Conservation (phyloP, 306 rosid species). For the Sphenostylis stenocarpa region DNA sequence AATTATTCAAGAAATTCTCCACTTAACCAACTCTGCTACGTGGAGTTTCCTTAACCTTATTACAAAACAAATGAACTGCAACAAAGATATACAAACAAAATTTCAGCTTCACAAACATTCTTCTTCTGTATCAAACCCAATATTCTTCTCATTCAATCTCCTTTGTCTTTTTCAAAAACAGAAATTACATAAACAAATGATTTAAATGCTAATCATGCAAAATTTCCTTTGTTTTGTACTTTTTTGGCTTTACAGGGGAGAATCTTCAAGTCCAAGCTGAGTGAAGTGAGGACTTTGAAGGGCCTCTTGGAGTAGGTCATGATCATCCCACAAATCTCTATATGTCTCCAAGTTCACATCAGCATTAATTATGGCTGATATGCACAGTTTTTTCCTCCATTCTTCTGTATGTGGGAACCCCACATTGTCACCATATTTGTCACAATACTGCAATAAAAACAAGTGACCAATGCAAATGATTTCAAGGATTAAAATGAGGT, state of each 20-base stretch:
- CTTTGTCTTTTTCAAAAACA: not conserved
- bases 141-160: not conserved
- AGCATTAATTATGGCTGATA: conserved; percentile 50
- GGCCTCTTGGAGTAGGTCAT: conserved; percentile 73
- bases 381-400: conserved; percentile 78
- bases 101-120: not conserved
- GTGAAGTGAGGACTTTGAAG: conserved; percentile 84
- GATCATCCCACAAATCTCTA: conserved; percentile 77
- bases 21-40: not conserved
- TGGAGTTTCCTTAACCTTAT: not conserved
- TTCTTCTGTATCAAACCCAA: not conserved
- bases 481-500: not conserved
- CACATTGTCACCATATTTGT: conserved; percentile 64
- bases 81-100: not conserved
- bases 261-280: conserved; percentile 48
- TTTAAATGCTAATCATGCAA: not conserved
- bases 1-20: conserved; percentile 23
- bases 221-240: not conserved
- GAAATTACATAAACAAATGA: conserved; percentile 5
- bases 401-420: conserved; percentile 82
- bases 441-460: conserved; percentile 66
- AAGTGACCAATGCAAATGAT: not conserved
- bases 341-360: conserved; percentile 66
- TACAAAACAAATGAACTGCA: not conserved
- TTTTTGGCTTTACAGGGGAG: conserved; percentile 31